Base-by-base conservation (phyloP, 192 early-diverging fungal genomes). In the Irineochytrium annulatum region DNA sequence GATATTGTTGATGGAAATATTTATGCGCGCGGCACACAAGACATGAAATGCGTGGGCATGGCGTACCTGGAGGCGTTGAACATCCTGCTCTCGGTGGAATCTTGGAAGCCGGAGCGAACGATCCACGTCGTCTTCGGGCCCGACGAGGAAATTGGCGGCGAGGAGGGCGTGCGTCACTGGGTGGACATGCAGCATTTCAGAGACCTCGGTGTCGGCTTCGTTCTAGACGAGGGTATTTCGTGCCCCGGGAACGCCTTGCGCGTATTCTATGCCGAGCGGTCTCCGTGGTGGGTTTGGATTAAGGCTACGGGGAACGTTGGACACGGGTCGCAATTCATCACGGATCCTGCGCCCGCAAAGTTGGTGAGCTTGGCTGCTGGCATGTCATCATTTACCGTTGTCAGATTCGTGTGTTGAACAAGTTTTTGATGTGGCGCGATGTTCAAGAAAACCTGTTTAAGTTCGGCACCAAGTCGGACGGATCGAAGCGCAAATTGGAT, bases 21-120 rank as follows among this genome's bases (percentile, higher is more conserved):
- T 63, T 72, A 84, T 60, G 92, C 89, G n/a, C 86, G 90, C 34
- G 91, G 63, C 16, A 63, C 91, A 13, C 90, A 91, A 69, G 91
- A 94, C 64, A 94, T 94, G 92, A 94, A 94, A 71, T 91, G 90
- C 67, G 89, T 91, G 44, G 89, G 89, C 11, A 73, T 61, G 53
- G 81, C 83, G 34, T 92, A 94, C 71, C 74, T 94, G 34, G 92
- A 94, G 70, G 88, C 88, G 31, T 75, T 94, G 43, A 76, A 89
- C 0, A 58, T 54, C 24, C n/a, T n/a, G n/a, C 80, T 91, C 32
- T 76, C 85, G 59, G 63, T 59, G 1, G 54, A 67, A 35, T 87
- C 83, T 22, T 71, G 52, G 60, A 69, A 70, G 59, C 79, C 87
- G 32, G 70, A 67, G 56, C 79, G 87, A 34, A 91, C 86, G 13